Base-by-base conservation (phyloP, 1,139 yeast species). In the Yamadazyma atmosphaerica region DNA sequence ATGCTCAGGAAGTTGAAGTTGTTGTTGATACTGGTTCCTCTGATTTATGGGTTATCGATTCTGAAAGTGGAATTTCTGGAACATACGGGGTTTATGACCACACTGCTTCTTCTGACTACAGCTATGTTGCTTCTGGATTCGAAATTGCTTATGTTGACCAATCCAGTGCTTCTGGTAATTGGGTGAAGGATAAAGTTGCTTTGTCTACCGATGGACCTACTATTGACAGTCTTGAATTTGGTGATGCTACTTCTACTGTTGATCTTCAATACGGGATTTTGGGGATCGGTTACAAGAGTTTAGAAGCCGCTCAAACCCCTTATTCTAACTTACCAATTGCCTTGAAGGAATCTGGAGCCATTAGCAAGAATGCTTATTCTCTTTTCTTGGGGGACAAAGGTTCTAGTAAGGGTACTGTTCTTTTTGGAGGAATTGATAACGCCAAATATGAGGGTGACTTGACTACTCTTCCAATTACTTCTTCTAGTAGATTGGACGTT, bases 91-190 rank as follows among this genome's bases (percentile, higher is more conserved):
- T 38, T 28, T 49, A 40, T 28, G 42, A 45, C 25, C 41, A 38
- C 23, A 19, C 45, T 9, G 27, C 42, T 14, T 45, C 61, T 23
- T 51, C 54, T 32, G 45, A 61, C 4, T 70, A 73, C 45, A 60
- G 51, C 14, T 55, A 58, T 36, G 70, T 69, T 11, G 64, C 63
- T 3, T 48, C 58, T 4, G 49, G 51, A 1, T 72, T 71, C 45
- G 18, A 36, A 35, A 82, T 83, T 48, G 41, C 56, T 13, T 86
- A 86, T 52, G 79, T 80, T 23, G 95, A 86, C 56, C 54, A 58
- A 6, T 69, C 86, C 18, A 66, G 57, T 50, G 88, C 90, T 2
- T 44, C 52, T 6, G 95, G 95, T 32, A 55, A 65, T 39, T 76
- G 79, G 83, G 82, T 79, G 14, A 52, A 55, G 30, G 84, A 77